Evolutionary conservation across 495 filamentous ascomycete genomes (phyloP).

Genomic region (Neurospora sp.): DNA sequence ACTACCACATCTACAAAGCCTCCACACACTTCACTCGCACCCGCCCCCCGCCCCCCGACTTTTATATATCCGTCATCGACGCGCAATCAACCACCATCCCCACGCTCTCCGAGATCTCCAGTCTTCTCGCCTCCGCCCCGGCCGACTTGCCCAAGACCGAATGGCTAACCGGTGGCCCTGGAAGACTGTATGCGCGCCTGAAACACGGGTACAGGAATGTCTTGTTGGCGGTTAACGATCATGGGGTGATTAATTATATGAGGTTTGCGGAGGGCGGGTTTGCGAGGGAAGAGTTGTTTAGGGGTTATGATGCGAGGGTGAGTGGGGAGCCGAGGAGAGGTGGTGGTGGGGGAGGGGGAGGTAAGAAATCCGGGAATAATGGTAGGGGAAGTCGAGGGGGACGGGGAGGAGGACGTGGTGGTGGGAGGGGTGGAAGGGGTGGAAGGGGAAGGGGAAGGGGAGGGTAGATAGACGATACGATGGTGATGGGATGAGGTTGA

Average conservation of each 20-base stretch:
- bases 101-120: slow-evolving; percentile 56
- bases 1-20: slow-evolving; percentile 71
- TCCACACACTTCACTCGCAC: slow-evolving; percentile 59
- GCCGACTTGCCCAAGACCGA: slow-evolving; percentile 47
- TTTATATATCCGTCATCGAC: slow-evolving; percentile 43
- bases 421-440: slow-evolving; percentile 1
- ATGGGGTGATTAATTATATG: slow-evolving; percentile 81
- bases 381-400: slow-evolving; percentile 16
- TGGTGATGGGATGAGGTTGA: background rate
- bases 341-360: slow-evolving; percentile 28
- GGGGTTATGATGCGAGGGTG: slow-evolving; percentile 31
- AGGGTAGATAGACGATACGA: background rate
- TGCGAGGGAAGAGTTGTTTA: slow-evolving; percentile 60
- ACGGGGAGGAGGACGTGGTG: background rate
- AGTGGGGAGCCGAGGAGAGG: slow-evolving; percentile 33
- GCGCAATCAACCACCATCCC: slow-evolving; percentile 63
- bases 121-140: slow-evolving; percentile 58
- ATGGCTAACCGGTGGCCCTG: slow-evolving; percentile 31
- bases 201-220: slow-evolving; percentile 80
- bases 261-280: slow-evolving; percentile 72
- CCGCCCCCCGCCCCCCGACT: slow-evolving; percentile 66
- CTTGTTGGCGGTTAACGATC: slow-evolving; percentile 77
- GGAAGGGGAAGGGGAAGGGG: background rate
- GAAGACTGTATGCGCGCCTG: slow-evolving; percentile 50
- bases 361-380: slow-evolving; percentile 18